Percentiles rank a stretch among this genome's conserved stretches.
Evolutionary conservation across 2,329 filamentous ascomycete species (phyloP).

Genomic region (Apiospora saccharicola): DNA sequence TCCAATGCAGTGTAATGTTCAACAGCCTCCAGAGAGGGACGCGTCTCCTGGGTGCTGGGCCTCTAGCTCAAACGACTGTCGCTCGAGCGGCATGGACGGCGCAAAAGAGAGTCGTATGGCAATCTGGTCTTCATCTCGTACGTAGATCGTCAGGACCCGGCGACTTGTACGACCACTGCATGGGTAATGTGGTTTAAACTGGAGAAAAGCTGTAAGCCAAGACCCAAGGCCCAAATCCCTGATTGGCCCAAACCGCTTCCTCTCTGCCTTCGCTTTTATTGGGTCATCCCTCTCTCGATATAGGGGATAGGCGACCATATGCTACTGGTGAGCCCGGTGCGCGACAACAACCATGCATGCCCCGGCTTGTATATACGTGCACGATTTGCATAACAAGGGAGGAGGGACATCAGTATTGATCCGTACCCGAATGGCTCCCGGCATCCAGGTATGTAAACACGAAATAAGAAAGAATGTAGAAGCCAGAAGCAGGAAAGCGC

Average conservation of each 20-base stretch:
- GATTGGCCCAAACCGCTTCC: not conserved
- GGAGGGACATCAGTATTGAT: too few relatives aligned
- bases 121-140: slow-evolving; percentile 14
- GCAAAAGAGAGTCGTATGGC: not conserved
- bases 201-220: slow-evolving; percentile 13
- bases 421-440: too few relatives aligned
- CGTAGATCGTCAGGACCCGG: slow-evolving; percentile 13
- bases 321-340: too few relatives aligned
- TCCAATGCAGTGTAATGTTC: slow-evolving; percentile 3
- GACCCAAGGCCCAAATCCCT: not conserved
- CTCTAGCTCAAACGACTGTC: not conserved
- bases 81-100: not conserved
- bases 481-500: not conserved
- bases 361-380: too few relatives aligned
- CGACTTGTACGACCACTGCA: slow-evolving; percentile 11
- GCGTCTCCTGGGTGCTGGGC: not conserved
- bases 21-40: not conserved
- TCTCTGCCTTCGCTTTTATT: not conserved
- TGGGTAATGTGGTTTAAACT: slow-evolving; percentile 5
- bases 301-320: not conserved
- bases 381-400: too few relatives aligned
- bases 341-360: too few relatives aligned
- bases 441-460: too few relatives aligned
- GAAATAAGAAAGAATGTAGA: too few relatives aligned
- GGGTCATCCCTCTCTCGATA: not conserved